Evolutionary conservation across 2,329 filamentous ascomycete species (phyloP).

Genomic region (Catunica adiposa): DNA sequence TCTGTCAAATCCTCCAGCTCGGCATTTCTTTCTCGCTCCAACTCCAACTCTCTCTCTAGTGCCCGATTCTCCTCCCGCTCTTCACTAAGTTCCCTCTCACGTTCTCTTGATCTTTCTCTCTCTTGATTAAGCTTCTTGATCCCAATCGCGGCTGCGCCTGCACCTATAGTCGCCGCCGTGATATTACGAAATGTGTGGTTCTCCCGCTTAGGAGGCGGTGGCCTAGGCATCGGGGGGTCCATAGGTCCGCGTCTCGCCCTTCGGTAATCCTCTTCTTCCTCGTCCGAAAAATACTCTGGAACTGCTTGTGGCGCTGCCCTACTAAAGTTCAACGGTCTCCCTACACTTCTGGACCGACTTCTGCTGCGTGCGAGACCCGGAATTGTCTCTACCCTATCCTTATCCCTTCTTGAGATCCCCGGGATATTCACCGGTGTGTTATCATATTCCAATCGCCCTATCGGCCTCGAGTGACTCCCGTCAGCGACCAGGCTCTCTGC

Average conservation of each 20-base stretch:
- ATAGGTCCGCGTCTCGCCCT: not conserved
- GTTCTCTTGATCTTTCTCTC: conserved; percentile 23
- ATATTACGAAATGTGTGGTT: conserved; percentile 40
- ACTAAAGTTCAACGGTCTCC: not conserved
- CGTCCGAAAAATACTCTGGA: not conserved
- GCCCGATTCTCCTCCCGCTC: conserved; percentile 12
- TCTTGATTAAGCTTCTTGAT: conserved; percentile 36
- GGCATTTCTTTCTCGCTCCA: not conserved
- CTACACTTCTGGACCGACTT: not conserved
- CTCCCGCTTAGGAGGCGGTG: conserved; percentile 20
- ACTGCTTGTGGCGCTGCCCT: not conserved
- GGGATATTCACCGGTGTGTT: not conserved
- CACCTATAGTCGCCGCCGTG: conserved; percentile 37
- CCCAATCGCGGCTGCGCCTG: conserved; percentile 44
- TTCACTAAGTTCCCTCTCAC: not conserved
- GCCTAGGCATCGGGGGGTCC: conserved; percentile 3
- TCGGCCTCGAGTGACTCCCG: not conserved
- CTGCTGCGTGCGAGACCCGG: not conserved
- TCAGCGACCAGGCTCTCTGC: not conserved
- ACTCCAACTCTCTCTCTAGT: conserved; percentile 7
- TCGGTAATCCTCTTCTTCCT: not conserved
- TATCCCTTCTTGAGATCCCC: not conserved
- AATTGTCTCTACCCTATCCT: not conserved
- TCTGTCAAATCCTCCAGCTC: not conserved
- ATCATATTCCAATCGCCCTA: not conserved